These are phyloP conservation scores for Colletotrichum sidae DNA, from an alignment of 2,329 filamentous ascomycete species.

Conservation along the genomic window DNA sequence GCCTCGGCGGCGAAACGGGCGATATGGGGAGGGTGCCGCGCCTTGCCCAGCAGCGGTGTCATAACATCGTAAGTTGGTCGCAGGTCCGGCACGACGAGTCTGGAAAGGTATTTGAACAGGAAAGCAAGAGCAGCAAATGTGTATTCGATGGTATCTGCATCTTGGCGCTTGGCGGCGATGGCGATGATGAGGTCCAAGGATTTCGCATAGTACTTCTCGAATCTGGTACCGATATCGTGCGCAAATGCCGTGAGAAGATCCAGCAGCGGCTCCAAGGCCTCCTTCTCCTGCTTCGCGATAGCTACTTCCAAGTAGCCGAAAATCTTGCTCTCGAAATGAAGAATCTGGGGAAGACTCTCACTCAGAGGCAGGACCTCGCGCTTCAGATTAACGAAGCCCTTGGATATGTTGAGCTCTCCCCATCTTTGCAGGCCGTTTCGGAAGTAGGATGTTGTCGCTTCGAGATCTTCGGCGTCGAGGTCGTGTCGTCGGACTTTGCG, in stretches of 20 bases:
- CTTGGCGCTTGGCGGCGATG: conserved; percentile 80
- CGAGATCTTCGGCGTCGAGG: conserved; percentile 82
- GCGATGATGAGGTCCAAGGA: conserved; percentile 81
- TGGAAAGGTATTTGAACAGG: conserved; percentile 96
- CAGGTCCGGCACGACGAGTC: conserved; percentile 86
- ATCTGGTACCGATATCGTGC: conserved; percentile 88
- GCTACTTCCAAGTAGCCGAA: conserved; percentile 81
- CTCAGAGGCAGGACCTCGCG: conserved; percentile 80
- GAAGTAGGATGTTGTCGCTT: conserved; percentile 87
- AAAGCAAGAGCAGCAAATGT: conserved; percentile 94
- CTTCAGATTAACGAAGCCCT: conserved; percentile 81
- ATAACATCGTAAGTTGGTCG: conserved; percentile 87
- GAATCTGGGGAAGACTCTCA: conserved; percentile 90
- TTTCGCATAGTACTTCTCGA: conserved; percentile 87
- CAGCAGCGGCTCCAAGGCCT: conserved; percentile 86
- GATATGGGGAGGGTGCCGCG: conserved; percentile 85
- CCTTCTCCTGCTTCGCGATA: conserved; percentile 80
- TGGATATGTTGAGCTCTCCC: conserved; percentile 90
- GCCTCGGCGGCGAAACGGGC: conserved; percentile 94
- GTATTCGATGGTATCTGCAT: conserved; percentile 96
- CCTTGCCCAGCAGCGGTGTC: conserved; percentile 84
- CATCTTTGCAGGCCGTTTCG: conserved; percentile 86
- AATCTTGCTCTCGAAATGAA: conserved; percentile 90
- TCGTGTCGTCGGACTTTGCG: conserved; percentile 88
- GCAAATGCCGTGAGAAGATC: conserved; percentile 92